Evolutionary conservation across 192 early-diverging fungal species (phyloP), one percentile per base, ranked within the genome.

Genomic region (Glomus cerebriforme): DNA sequence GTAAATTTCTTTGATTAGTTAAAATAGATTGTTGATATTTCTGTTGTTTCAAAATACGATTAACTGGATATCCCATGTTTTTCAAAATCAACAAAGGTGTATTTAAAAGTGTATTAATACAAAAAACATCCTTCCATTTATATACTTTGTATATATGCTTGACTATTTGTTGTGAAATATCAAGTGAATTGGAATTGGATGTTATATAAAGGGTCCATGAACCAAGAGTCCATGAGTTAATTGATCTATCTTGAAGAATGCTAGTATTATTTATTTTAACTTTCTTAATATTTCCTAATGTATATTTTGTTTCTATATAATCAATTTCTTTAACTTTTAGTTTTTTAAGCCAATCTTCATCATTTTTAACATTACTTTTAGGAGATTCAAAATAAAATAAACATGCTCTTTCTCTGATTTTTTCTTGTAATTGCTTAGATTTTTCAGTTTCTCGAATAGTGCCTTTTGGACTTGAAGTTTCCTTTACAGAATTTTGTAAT

Each of bases 371-470:
- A 54, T 86, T 82, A 54, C 85, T 83, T 59, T 77, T 90, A 34
- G 80, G 81, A 74, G 83, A 87, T 19, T 93, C 92, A 81, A 93
- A 91, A 13, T 94, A 74, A 34, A 96, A 87, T 8, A 96, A 85
- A 1, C 93, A 89, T 15, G 95, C 91, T 1, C 96, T 90, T 76
- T 94, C 88, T n/a, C 86, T 82, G 37, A 97, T 94, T 24, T 91
- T 66, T 49, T 86, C 79, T 65, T 93, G 87, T 43, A 96, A 77
- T 37, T 81, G 80, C 49, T 84, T 76, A 17, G 92, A 85, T 35
- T 83, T 74, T 1, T 80, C 68, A 0, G 91, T 92, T 3, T 72
- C 74, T 27, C 73, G 79, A 7, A 86, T 74, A 22, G 79, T 82
- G 4, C 92, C 93, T 22, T 80, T 70, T 24, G 88, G 86, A 7